Evolutionary conservation across 2,329 filamentous ascomycete species (phyloP).

Genomic region (Colletotrichum abscissum): DNA sequence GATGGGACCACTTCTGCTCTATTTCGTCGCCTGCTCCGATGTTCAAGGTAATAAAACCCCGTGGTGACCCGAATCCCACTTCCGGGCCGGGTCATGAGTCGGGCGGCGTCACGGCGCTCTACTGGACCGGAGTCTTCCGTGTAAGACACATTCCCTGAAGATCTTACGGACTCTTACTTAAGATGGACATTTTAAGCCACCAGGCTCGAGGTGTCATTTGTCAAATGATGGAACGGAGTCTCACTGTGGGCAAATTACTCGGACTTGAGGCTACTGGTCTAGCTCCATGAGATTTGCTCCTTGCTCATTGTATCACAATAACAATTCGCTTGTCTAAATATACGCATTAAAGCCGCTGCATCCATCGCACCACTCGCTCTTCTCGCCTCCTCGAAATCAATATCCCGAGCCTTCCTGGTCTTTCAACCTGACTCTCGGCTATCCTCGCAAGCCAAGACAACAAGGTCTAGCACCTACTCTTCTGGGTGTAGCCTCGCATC

Average conservation of each 20-base stretch:
- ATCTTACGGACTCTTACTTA: background rate
- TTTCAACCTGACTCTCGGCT: background rate
- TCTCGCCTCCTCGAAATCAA: background rate
- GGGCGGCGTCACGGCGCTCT: no score
- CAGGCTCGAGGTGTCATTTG: no score
- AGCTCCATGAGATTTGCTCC: no score
- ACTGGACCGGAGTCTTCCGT: background rate
- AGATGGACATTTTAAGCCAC: no score
- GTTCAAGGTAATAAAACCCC: background rate
- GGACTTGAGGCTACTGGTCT: no score
- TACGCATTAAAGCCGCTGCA: background rate
- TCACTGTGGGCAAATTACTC: no score
- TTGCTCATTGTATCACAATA: background rate
- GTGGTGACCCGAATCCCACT: background rate
- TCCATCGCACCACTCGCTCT: background rate
- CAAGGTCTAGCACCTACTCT: slow-evolving; percentile 24
- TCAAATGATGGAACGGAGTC: no score
- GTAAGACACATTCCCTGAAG: background rate
- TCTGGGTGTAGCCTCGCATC: slow-evolving; percentile 26
- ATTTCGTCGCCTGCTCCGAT: background rate
- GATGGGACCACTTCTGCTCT: no score
- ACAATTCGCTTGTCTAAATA: background rate
- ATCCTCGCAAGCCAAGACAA: slow-evolving; percentile 12
- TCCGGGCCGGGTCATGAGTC: background rate
- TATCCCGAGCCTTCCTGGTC: background rate